phyloP scores from a whole-genome alignment of 768 basidiomycete genomes.

The Chalciporus piperatus region DNA sequence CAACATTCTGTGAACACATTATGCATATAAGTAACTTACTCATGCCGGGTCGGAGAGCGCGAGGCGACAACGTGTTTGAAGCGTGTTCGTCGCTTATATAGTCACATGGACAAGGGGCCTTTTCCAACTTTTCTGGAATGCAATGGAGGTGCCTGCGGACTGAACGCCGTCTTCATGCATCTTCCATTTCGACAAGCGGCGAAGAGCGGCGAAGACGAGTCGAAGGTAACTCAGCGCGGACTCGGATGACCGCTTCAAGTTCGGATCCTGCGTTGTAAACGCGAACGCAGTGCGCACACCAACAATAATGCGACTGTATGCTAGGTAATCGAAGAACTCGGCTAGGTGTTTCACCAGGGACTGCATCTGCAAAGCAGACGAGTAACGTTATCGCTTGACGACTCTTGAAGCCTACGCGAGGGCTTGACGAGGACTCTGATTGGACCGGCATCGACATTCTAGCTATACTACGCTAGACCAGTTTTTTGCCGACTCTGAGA shows the following conservation, averaged over 20 bases:
- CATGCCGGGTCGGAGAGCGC: constrained; percentile 18
- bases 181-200: neutral
- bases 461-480: too few species aligned
- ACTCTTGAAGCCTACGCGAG: too few species aligned
- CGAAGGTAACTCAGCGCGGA: neutral
- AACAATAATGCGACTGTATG: neutral
- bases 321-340: neutral
- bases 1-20: neutral
- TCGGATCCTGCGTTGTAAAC: neutral
- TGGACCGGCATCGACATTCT: too few species aligned
- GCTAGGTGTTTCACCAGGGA: neutral
- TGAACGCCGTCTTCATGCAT: neutral
- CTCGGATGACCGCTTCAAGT: neutral
- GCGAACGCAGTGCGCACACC: neutral
- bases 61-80: constrained; percentile 21
- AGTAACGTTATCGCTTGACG: too few species aligned
- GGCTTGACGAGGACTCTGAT: too few species aligned
- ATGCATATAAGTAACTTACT: constrained; percentile 10
- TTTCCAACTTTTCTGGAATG: neutral
- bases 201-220: neutral
- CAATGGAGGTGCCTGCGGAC: neutral
- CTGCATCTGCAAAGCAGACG: too few species aligned
- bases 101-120: neutral
- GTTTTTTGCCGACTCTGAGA: too few species aligned
- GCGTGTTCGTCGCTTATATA: constrained; percentile 3